Evolutionary conservation across 2,329 filamentous ascomycete species (phyloP).

Genomic region (Thelonectria blattea): DNA sequence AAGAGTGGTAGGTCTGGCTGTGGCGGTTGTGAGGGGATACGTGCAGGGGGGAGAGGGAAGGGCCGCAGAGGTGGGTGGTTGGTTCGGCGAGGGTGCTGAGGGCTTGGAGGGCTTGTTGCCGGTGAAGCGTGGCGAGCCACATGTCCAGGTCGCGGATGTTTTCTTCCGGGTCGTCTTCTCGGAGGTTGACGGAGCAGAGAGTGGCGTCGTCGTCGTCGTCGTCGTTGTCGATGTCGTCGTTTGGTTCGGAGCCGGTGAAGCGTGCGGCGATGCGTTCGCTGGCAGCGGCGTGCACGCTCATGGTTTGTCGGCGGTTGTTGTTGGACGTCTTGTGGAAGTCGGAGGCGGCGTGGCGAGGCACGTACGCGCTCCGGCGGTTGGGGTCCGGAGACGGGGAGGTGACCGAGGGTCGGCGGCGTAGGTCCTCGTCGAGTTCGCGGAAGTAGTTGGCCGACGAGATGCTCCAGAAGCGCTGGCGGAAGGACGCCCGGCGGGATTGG

Average conservation of each 20-base stretch:
- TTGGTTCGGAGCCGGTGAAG: background rate
- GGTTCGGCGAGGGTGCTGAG: conserved; percentile 16
- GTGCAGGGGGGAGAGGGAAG: background rate
- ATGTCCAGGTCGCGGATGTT: conserved; percentile 23
- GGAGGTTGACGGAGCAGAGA: conserved; percentile 31
- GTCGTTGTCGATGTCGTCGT: background rate
- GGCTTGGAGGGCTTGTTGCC: conserved; percentile 27
- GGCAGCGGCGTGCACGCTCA: conserved; percentile 28
- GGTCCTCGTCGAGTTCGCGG: conserved; percentile 1
- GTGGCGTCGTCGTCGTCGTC: conserved; percentile 21
- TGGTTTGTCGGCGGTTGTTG: conserved; percentile 22
- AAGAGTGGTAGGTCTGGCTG: background rate
- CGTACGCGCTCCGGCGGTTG: conserved; percentile 31
- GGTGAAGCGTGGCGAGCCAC: conserved; percentile 21
- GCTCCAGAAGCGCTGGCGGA: conserved; percentile 32
- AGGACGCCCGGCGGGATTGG: conserved; percentile 27
- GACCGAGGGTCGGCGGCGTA: background rate
- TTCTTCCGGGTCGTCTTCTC: conserved; percentile 3
- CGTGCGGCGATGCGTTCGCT: conserved; percentile 15
- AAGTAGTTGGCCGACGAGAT: conserved; percentile 30
- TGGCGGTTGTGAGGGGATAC: background rate
- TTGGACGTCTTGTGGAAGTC: conserved; percentile 38
- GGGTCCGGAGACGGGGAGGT: conserved; percentile 17
- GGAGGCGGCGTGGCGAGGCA: conserved; percentile 40
- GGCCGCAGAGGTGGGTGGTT: background rate